Percentiles rank a stretch among this genome's conserved stretches.
These are phyloP conservation scores for Isoetes engelmannii DNA, from an alignment of 83 land plant species.

Conservation along the genomic window DNA sequence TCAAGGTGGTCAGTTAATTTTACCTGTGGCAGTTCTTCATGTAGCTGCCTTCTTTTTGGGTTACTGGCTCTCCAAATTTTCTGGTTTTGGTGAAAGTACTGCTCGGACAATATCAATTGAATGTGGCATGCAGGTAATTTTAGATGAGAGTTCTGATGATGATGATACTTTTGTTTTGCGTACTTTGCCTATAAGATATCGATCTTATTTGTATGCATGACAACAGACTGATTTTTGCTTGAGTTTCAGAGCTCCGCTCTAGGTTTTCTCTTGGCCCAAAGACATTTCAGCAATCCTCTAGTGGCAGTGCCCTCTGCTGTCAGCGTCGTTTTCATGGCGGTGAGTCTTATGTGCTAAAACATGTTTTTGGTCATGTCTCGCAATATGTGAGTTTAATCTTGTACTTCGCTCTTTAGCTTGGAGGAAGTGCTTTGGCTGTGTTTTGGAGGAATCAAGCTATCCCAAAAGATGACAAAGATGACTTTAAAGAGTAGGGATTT, in stretches of 20 bases:
- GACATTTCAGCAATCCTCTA: constrained; percentile 91
- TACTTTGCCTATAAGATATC: background rate
- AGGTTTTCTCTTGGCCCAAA: constrained; percentile 87
- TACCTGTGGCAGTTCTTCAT: constrained; percentile 82
- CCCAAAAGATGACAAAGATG: constrained; percentile 88
- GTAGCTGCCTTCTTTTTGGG: constrained; percentile 82
- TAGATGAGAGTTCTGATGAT: background rate
- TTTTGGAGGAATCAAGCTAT: constrained; percentile 85
- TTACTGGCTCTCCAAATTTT: constrained; percentile 68
- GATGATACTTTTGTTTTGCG: background rate
- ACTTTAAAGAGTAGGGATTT: constrained; percentile 92
- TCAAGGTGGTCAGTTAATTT: constrained; percentile 72
- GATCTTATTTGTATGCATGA: background rate
- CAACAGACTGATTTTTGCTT: background rate
- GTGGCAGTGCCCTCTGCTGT: constrained; percentile 99
- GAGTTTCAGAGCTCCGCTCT: constrained; percentile 84
- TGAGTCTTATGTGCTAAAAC: constrained; percentile 11
- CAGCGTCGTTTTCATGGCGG: constrained; percentile 98
- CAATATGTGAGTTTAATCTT: constrained; percentile 11
- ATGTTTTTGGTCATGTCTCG: background rate
- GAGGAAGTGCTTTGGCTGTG: constrained; percentile 91
- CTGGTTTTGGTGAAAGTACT: constrained; percentile 80
- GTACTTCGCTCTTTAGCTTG: constrained; percentile 46
- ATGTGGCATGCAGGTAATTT: constrained; percentile 89
- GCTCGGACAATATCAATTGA: constrained; percentile 93